Conservation (phyloP, 1,284 basidiomycete species). For the Stygiomarasmius scandens region DNA sequence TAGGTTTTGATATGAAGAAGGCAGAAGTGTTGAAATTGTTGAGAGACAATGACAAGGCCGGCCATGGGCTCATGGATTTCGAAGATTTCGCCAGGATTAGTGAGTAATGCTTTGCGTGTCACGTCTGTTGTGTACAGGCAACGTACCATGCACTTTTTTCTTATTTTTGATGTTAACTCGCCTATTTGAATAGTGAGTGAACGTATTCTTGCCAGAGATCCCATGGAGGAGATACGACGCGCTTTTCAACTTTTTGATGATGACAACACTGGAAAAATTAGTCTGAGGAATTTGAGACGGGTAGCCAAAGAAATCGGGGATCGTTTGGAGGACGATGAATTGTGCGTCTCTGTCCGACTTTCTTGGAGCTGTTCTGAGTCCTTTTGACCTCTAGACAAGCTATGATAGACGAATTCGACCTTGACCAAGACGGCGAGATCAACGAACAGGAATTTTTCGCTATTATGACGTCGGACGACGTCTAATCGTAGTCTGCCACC, state of each 20-base stretch:
- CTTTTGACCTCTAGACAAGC: conserved; percentile 73
- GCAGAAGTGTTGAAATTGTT: conserved; percentile 96
- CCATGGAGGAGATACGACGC: conserved; percentile 93
- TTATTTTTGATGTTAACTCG: conserved; percentile 12
- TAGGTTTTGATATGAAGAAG: conserved; percentile 98
- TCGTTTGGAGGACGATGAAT: conserved; percentile 92
- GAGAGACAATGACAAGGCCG: conserved; percentile 89
- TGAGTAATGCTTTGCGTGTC: conserved; percentile 48
- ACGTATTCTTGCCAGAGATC: conserved; percentile 90
- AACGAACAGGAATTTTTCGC: conserved; percentile 93
- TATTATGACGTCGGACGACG: conserved; percentile 97
- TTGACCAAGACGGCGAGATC: conserved; percentile 98
- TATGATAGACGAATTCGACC: conserved; percentile 99
- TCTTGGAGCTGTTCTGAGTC: background rate
- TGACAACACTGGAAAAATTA: conserved; percentile 94
- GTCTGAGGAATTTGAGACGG: conserved; percentile 85
- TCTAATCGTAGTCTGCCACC: conserved; percentile 33
- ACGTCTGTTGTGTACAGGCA: background rate
- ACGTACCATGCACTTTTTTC: conserved; percentile 1
- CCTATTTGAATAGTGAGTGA: conserved; percentile 78
- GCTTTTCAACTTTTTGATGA: conserved; percentile 98
- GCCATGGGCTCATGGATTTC: conserved; percentile 91
- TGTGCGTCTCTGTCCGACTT: conserved; percentile 62
- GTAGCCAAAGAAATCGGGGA: conserved; percentile 99
- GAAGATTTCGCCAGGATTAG: conserved; percentile 96